Conservation (phyloP, 202 grass and related monocot genomes). For the Panicum virgatum region DNA sequence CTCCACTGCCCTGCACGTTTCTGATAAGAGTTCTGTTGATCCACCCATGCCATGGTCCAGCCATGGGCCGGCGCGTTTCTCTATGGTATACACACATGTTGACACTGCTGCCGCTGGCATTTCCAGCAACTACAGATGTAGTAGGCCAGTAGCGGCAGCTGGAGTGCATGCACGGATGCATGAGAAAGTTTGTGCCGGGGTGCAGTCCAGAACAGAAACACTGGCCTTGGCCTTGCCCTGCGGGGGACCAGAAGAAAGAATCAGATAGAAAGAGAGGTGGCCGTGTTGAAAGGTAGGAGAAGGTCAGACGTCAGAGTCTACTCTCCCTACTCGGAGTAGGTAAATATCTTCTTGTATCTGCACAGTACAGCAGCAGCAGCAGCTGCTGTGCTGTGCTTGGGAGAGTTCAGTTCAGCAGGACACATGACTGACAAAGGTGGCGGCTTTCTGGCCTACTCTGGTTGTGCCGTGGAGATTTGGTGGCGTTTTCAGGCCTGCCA, state of each 20-base stretch:
- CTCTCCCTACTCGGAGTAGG: neutral
- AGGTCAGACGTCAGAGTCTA: conserved; percentile 2
- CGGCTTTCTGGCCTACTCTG: neutral
- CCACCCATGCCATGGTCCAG: neutral
- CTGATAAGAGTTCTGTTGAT: neutral
- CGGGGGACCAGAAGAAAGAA: conserved; percentile 24
- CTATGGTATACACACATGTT: conserved; percentile 5
- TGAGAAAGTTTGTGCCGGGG: conserved; percentile 20
- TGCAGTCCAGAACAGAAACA: conserved; percentile 18
- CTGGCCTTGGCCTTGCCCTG: neutral
- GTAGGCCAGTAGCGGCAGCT: neutral
- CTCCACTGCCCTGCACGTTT: neutral
- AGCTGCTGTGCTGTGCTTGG: too few relatives aligned
- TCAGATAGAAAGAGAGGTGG: conserved; percentile 1
- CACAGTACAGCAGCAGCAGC: neutral
- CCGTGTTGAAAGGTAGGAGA: neutral
- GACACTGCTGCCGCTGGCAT: neutral
- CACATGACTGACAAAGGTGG: neutral
- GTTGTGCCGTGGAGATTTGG: conserved; percentile 37
- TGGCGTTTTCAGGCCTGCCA: conserved; percentile 15
- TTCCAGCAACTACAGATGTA: neutral
- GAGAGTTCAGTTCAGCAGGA: neutral
- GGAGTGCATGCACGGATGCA: neutral
- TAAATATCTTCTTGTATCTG: neutral
- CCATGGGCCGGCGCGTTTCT: conserved; percentile 1